A percentile compares a stretch with the other conserved stretches of the same genome.
Evolutionary conservation across 2,329 filamentous ascomycete species (phyloP).

Genomic region (Penicillium sp.): DNA sequence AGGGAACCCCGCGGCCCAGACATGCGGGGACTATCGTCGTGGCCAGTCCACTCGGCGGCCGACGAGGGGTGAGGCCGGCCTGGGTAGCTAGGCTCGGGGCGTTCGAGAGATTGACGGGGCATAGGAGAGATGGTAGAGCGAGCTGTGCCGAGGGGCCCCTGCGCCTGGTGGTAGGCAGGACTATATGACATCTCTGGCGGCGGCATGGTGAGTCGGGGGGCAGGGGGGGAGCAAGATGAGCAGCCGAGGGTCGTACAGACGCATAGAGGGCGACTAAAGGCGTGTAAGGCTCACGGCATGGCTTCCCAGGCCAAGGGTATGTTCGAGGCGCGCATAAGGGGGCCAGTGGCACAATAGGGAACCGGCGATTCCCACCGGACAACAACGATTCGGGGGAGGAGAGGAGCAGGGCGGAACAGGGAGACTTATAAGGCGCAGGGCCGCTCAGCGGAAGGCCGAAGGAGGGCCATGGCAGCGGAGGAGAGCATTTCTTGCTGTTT

Average conservation of each 20-base stretch:
- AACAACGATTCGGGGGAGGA: conserved; percentile 8
- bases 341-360: conserved; percentile 9
- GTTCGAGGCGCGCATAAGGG: conserved; percentile 10
- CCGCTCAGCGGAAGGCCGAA: conserved; percentile 21
- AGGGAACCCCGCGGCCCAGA: conserved; percentile 27
- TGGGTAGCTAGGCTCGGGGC: conserved; percentile 15
- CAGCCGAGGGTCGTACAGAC: conserved; percentile 18
- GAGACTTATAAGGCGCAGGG: conserved; percentile 18
- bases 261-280: conserved; percentile 21
- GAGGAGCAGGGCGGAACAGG: conserved; percentile 21
- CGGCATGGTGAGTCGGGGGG: conserved; percentile 25
- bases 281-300: conserved; percentile 23
- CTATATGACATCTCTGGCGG: conserved; percentile 39
- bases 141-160: conserved; percentile 25
- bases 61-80: conserved; percentile 13
- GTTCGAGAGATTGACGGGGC: conserved; percentile 20
- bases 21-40: conserved; percentile 22
- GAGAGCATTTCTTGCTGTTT: conserved; percentile 24
- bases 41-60: conserved; percentile 12
- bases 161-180: conserved; percentile 34
- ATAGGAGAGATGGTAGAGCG: conserved; percentile 22
- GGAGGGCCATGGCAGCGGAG: conserved; percentile 26
- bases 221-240: neutral
- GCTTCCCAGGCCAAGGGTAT: conserved; percentile 13
- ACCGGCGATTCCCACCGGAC: conserved; percentile 17